These are phyloP conservation scores for Glycyrrhiza uralensis DNA, from an alignment of 306 rosid species.

Conservation along the genomic window DNA sequence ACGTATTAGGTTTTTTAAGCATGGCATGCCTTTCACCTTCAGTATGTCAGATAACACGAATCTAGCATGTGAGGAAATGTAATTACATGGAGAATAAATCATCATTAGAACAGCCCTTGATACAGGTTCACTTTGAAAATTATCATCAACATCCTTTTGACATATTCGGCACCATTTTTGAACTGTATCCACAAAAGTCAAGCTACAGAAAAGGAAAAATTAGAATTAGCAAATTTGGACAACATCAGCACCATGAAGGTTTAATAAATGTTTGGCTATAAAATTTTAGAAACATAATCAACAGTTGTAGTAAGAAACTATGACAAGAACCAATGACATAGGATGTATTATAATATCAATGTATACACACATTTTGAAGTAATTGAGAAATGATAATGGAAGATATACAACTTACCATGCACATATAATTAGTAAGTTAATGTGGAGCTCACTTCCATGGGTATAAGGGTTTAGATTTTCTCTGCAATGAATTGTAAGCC, in stretches of 20 bases:
- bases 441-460: slow-evolving; percentile 36
- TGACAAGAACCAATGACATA: not conserved
- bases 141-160: slow-evolving; percentile 45
- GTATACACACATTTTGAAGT: not conserved
- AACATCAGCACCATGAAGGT: slow-evolving; percentile 13
- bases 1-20: slow-evolving; percentile 37
- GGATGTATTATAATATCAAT: not conserved
- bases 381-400: slow-evolving; percentile 11
- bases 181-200: slow-evolving; percentile 51
- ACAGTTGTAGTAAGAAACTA: slow-evolving; percentile 10
- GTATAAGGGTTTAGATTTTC: slow-evolving; percentile 50
- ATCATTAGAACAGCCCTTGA: slow-evolving; percentile 78
- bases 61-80: slow-evolving; percentile 59
- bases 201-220: slow-evolving; percentile 40
- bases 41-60: slow-evolving; percentile 46
- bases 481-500: slow-evolving; percentile 61
- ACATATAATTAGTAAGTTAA: slow-evolving; percentile 56
- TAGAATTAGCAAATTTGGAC: slow-evolving; percentile 12
- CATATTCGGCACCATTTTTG: slow-evolving; percentile 48
- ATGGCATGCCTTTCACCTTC: slow-evolving; percentile 35
- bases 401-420: slow-evolving; percentile 61
- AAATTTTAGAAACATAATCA: slow-evolving; percentile 22
- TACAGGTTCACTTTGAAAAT: slow-evolving; percentile 57
- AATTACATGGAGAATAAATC: slow-evolving; percentile 76
- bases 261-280: not conserved